Conservation (phyloP, 2,329 filamentous ascomycete genomes). For the Aphanocladium album region DNA sequence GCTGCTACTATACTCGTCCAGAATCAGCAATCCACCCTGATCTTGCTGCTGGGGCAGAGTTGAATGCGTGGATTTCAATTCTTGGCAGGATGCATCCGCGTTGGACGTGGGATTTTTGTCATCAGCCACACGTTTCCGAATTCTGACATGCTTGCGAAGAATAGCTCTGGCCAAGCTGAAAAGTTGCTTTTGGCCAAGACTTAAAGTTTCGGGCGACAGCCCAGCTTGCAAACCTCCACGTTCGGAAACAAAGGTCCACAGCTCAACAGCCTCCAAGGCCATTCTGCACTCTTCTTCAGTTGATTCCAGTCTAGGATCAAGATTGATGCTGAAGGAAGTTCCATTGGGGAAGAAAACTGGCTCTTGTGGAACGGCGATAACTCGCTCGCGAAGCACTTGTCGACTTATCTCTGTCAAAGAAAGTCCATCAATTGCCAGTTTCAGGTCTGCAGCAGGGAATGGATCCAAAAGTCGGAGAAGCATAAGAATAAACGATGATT, state of each 20-base stretch:
- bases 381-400: constrained; percentile 32
- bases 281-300: constrained; percentile 23
- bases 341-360: constrained; percentile 38
- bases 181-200: constrained; percentile 54
- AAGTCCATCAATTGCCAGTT: constrained; percentile 31
- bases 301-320: constrained; percentile 28
- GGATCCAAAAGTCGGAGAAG: constrained; percentile 31
- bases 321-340: constrained; percentile 30
- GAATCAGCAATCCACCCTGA: constrained; percentile 27
- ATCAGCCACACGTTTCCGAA: not conserved
- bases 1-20: constrained; percentile 41
- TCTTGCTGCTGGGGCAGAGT: not conserved
- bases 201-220: constrained; percentile 40
- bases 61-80: not conserved
- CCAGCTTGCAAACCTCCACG: constrained; percentile 22
- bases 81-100: not conserved
- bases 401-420: constrained; percentile 32
- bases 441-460: not conserved
- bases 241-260: constrained; percentile 23
- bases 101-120: not conserved
- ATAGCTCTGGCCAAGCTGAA: constrained; percentile 55
- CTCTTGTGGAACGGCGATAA: constrained; percentile 45
- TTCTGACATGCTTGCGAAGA: constrained; percentile 31
- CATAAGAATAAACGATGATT: constrained; percentile 30
- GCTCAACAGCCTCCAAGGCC: constrained; percentile 24